A percentile compares a stretch with the other conserved stretches of the same genome.
These are phyloP conservation scores for Xylaria palmicola DNA, from an alignment of 495 filamentous ascomycete genomes.

Conservation along the genomic window DNA sequence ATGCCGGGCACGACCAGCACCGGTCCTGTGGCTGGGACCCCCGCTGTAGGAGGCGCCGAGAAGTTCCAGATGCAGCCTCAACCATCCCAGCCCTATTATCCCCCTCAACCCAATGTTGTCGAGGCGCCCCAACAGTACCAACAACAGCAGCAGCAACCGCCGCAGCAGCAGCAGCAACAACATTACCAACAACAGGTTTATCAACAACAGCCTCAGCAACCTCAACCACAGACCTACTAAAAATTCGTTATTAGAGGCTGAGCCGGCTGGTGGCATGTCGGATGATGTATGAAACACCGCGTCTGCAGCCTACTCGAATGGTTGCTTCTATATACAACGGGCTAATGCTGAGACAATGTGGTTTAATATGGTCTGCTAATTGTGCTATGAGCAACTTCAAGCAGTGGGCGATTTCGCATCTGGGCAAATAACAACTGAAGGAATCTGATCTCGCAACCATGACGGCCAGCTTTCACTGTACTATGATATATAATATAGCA, in stretches of 20 bases:
- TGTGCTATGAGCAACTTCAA: not conserved
- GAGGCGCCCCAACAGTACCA: conserved; percentile 10
- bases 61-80: conserved; percentile 27
- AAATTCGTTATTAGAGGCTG: not conserved
- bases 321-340: not conserved
- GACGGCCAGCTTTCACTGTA: not conserved
- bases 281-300: not conserved
- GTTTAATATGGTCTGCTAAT: not conserved
- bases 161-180: not conserved
- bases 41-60: conserved; percentile 5
- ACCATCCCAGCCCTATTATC: conserved; percentile 24
- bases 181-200: not conserved
- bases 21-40: not conserved
- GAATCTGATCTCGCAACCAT: not conserved
- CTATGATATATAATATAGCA: conserved; percentile 4
- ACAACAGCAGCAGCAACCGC: conserved; percentile 4
- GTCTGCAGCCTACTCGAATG: not conserved
- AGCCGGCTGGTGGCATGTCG: not conserved
- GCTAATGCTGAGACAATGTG: not conserved
- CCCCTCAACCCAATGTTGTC: conserved; percentile 24
- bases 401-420: not conserved
- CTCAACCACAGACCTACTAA: not conserved
- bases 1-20: conserved; percentile 22
- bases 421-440: not conserved
- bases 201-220: not conserved